A percentile compares a stretch with the other conserved stretches of the same genome.
Evolutionary conservation across 352 stramenopile genomes (phyloP).

Genomic region (Sclerospora graminicola): DNA sequence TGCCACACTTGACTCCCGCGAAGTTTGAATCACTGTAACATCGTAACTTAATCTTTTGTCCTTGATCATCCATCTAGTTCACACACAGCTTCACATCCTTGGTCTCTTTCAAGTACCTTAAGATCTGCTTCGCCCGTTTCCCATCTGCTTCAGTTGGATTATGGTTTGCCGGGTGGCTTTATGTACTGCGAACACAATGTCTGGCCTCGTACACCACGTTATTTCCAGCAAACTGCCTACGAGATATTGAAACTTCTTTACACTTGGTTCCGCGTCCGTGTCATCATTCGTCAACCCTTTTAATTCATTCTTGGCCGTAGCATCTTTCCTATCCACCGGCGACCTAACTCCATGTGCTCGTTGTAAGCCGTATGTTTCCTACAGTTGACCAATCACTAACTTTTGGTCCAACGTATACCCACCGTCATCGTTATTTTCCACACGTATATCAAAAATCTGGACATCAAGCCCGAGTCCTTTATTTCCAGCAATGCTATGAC

Average conservation of each 20-base stretch:
- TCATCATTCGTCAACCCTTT: background rate
- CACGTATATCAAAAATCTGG: constrained; percentile 16
- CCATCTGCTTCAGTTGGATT: constrained; percentile 2
- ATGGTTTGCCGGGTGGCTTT: constrained; percentile 8
- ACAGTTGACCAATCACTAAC: too few species aligned
- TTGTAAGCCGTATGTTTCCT: too few species aligned
- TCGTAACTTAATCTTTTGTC: background rate
- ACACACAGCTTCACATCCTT: background rate
- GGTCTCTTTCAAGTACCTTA: too few species aligned
- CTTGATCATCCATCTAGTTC: background rate
- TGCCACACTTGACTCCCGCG: too few species aligned
- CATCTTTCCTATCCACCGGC: too few species aligned
- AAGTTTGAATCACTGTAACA: too few species aligned
- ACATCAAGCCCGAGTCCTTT: constrained; percentile 15
- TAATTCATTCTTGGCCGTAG: background rate
- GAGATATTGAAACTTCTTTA: constrained; percentile 20
- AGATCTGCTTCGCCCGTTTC: constrained; percentile 13
- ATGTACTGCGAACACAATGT: too few species aligned
- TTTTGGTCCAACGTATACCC: constrained; percentile 18
- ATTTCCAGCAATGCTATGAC: constrained; percentile 7
- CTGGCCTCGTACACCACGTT: constrained; percentile 18
- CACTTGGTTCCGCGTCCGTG: too few species aligned
- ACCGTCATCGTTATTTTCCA: constrained; percentile 2
- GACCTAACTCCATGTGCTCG: too few species aligned
- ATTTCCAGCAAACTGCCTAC: constrained; percentile 23